Base-by-base conservation (phyloP, 108 stramenopile genomes). In the Phaeodactylum tricornutum region DNA sequence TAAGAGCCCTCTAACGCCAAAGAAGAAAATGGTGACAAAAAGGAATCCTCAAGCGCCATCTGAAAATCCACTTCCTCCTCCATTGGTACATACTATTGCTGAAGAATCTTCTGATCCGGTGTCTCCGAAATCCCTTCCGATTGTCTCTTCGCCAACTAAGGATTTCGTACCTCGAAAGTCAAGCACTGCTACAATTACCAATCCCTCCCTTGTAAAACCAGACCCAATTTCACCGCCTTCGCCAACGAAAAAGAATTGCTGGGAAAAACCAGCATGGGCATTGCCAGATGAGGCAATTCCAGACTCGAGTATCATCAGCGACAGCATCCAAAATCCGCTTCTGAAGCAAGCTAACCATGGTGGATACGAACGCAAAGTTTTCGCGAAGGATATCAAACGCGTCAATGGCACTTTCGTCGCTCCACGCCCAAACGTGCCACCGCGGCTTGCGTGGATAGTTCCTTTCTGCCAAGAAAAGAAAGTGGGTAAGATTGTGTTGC, bases 401-500 rank as follows among this genome's bases (percentile, higher is more conserved):
- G 8, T 20, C 19, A 41, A 14, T 6, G 39, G 39, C 5, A 41
- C 5, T 4, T 41, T 41, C 5, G 14, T 41, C 9, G 21, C 16
- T 15, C 5, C 16, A 15, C 39, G 21, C 6, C 19, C 39, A 41
- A 15, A 20, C 16, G 8, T 20, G 4, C 39, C 39, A 4, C 39
- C 39, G 21, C 39, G 39, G 8, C 14, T 41, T 15, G 14, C 39
- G 8, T 41, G 39, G 39, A 41, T 41, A 20, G 39, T 41, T 20
- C 39, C 39, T 4, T n/a, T n/a, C n/a, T n/a, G n/a, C n/a, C n/a
- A n/a, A n/a, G n/a, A n/a, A n/a, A n/a, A n/a, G n/a, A n/a, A n/a
- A n/a, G n/a, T n/a, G n/a, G 39, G 39, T 4, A 41, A 41, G 39
- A 41, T 41, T 41, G 39, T 41, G 14, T 20, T 41, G 39, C 39